Evolutionary conservation across 2,329 filamentous ascomycete genomes (phyloP).

Genomic region (Rhynchosporium graminicola): DNA sequence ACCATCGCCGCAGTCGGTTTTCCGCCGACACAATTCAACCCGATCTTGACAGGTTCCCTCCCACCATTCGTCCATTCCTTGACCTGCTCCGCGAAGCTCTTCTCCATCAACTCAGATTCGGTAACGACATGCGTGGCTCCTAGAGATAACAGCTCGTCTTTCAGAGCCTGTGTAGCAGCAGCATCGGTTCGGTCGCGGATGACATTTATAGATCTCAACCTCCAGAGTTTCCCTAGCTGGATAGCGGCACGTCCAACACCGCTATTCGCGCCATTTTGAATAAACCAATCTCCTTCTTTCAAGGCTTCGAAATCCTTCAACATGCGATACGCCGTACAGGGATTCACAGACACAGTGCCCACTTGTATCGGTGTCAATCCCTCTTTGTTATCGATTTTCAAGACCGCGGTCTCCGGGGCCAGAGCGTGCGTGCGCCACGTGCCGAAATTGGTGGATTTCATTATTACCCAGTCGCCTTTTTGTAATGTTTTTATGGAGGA

Average conservation of each 20-base stretch:
- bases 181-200: conserved; percentile 69
- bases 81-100: conserved; percentile 49
- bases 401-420: conserved; percentile 58
- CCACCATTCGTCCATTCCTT: conserved; percentile 68
- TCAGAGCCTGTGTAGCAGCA: conserved; percentile 65
- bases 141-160: conserved; percentile 58
- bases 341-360: conserved; percentile 89
- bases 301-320: conserved; percentile 73
- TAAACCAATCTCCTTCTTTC: conserved; percentile 83
- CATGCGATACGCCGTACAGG: conserved; percentile 93
- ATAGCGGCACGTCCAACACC: conserved; percentile 91
- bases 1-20: conserved; percentile 79
- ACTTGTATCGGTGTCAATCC: conserved; percentile 76
- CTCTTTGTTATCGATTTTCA: conserved; percentile 69
- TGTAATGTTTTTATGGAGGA: conserved; percentile 52
- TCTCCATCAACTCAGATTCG: conserved; percentile 49
- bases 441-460: conserved; percentile 78
- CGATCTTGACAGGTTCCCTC: conserved; percentile 72
- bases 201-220: conserved; percentile 86
- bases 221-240: conserved; percentile 84
- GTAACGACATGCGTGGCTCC: conserved; percentile 56
- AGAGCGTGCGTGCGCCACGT: conserved; percentile 94
- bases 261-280: conserved; percentile 95
- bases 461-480: conserved; percentile 92
- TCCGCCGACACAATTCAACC: conserved; percentile 91